Conservation (phyloP, 2,329 filamentous ascomycete species). For the Sphaerostilbella broomeana region DNA sequence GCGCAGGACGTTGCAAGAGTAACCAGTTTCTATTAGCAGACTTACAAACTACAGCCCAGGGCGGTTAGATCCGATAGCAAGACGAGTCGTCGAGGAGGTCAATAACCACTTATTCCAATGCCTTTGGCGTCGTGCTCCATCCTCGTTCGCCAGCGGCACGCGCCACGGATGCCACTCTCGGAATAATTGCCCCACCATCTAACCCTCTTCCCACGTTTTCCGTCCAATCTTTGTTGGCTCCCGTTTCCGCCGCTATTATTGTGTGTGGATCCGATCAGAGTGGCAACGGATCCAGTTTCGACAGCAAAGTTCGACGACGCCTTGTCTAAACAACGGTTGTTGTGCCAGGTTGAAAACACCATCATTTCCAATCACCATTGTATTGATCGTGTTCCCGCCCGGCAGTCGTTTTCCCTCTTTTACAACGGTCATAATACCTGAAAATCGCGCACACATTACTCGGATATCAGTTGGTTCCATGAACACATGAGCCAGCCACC, state of each 20-base stretch:
- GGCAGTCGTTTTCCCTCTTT: too few relatives aligned
- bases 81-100: too few relatives aligned
- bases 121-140: not conserved
- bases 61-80: too few relatives aligned
- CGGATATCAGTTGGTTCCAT: not conserved
- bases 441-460: not conserved
- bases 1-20: not conserved
- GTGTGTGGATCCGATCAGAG: not conserved
- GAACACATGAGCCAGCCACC: not conserved
- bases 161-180: conserved; percentile 9
- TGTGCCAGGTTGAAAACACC: too few relatives aligned
- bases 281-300: conserved; percentile 1
- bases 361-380: too few relatives aligned
- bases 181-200: conserved; percentile 5
- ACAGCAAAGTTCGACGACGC: too few relatives aligned
- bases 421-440: too few relatives aligned
- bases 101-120: too few relatives aligned
- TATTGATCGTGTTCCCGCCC: too few relatives aligned
- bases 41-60: too few relatives aligned
- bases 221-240: conserved; percentile 4
- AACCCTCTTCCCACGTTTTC: conserved; percentile 3
- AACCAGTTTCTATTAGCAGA: too few relatives aligned
- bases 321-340: too few relatives aligned
- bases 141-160: not conserved
- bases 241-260: not conserved